These are phyloP conservation scores for Fusarium sulawesiense DNA, from an alignment of 2,329 filamentous ascomycete species.

Conservation along the genomic window DNA sequence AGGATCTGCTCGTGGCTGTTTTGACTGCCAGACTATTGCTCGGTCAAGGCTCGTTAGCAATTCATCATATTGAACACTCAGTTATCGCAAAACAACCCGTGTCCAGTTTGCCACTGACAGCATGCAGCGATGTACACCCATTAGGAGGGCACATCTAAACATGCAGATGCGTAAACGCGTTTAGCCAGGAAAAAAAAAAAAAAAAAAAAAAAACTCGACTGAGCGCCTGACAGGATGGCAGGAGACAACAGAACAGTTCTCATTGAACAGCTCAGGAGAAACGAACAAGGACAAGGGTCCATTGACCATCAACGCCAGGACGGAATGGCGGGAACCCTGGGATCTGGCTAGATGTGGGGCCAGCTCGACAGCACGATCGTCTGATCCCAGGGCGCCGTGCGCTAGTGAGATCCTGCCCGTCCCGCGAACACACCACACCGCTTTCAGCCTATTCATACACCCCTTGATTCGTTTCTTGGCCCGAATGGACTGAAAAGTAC, in stretches of 20 bases:
- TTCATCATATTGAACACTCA: slow-evolving; percentile 33
- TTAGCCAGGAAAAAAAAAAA: slow-evolving; percentile 36
- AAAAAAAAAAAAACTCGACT: slow-evolving; percentile 19
- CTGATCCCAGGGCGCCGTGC: slow-evolving; percentile 45
- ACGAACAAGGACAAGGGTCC: slow-evolving; percentile 36
- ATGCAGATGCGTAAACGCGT: slow-evolving; percentile 3
- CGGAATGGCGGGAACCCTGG: slow-evolving; percentile 46
- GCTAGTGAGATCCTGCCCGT: slow-evolving; percentile 48
- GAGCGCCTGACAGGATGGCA: slow-evolving; percentile 23
- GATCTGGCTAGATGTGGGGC: slow-evolving; percentile 47
- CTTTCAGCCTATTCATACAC: slow-evolving; percentile 32
- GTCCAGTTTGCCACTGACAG: slow-evolving; percentile 31
- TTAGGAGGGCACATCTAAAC: neutral
- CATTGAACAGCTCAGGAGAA: slow-evolving; percentile 33
- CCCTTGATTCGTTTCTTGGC: slow-evolving; percentile 9
- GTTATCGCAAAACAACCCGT: slow-evolving; percentile 30
- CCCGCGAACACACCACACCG: slow-evolving; percentile 45
- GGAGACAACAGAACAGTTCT: slow-evolving; percentile 1
- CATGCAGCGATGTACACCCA: slow-evolving; percentile 6
- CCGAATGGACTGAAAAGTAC: slow-evolving; percentile 1
- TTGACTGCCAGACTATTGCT: slow-evolving; percentile 30
- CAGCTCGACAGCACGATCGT: slow-evolving; percentile 45
- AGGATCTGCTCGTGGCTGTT: slow-evolving; percentile 28
- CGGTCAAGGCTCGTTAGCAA: slow-evolving; percentile 32
- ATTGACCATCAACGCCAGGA: slow-evolving; percentile 31